Base-by-base conservation (phyloP, 2,329 filamentous ascomycete genomes). In the Cladophialophora bantiana region DNA sequence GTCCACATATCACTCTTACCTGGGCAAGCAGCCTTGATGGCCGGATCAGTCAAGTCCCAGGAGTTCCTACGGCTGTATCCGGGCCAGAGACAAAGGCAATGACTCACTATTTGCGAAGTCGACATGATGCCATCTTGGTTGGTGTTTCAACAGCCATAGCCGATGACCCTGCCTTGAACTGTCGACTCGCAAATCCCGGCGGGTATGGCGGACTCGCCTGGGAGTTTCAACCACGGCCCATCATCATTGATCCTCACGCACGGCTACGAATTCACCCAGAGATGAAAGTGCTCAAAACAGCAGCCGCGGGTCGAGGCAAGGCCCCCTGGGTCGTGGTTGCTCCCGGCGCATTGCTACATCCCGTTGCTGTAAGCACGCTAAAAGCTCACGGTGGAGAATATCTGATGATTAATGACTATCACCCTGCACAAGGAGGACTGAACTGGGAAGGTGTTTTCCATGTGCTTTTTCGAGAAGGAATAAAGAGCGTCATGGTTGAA, bases 21-120 rank as follows among this genome's bases (percentile, higher is more conserved):
- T 98, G 94, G 78, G 94, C 95, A 26, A 90, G 90, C 6, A 97
- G 94, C 3, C 89, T 99, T 72, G 94, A 98, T 80, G 90, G 90
- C 48, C 87, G 89, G 62, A 84, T 96, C 59, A 87, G 93, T 1
- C 84, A 94, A 34, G 84, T 89, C 0, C 92, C 93, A 0, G 93
- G 93, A 13, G 83, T 88, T n/a, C 91, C 90, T 71, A 98, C 94
- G 1, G 83, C 86, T 0, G 86, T 98, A 13, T 98, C 94, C 1
- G 94, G 94, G 3, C 86, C 90, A 0, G 84, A 89, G 70, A 92
- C 92, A 42, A 97, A 97, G 78, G 86, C 91, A 61, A 96, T 98
- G 92, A 97, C 94, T 0, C 94, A 98, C 78, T 92, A 91, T 76
- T 86, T 98, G 34, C 91, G 94, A 73, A 89, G 89, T 12, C 86